Evolutionary conservation across 1,139 yeast genomes (phyloP).

Genomic region (Saccharomyces hybrid): DNA sequence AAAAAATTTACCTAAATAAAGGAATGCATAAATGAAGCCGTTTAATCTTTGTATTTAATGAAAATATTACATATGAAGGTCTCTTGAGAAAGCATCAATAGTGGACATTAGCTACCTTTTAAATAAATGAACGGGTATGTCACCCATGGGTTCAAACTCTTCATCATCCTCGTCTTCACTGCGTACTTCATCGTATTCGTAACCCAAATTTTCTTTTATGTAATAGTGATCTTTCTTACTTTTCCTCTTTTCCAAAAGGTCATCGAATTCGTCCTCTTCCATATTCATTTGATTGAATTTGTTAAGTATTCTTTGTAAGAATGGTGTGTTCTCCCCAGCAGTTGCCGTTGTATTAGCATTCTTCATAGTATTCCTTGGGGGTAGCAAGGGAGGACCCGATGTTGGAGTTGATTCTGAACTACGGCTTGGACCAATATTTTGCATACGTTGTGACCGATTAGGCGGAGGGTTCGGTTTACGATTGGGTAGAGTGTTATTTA

Average conservation of each 20-base stretch:
- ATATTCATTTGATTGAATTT: conserved; percentile 27
- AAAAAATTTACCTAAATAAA: not conserved
- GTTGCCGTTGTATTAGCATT: not conserved
- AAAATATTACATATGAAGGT: not conserved
- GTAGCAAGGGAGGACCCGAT: not conserved
- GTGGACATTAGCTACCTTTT: not conserved
- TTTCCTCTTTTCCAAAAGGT: conserved; percentile 7
- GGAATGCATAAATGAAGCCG: not conserved
- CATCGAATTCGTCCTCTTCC: conserved; percentile 29
- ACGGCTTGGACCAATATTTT: not conserved
- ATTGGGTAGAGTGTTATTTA: not conserved
- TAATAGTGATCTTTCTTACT: conserved; percentile 16
- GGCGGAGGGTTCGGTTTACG: not conserved
- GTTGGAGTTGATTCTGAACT: not conserved
- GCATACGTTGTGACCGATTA: not conserved
- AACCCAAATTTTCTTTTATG: conserved; percentile 21
- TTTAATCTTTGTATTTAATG: not conserved
- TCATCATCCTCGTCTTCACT: conserved; percentile 5
- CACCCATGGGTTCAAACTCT: conserved; percentile 4
- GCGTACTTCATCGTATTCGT: conserved; percentile 19
- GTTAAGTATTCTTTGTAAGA: conserved; percentile 12
- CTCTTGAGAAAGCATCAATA: not conserved
- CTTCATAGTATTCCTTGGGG: not conserved
- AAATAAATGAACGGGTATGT: conserved; percentile 3
- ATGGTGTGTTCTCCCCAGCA: not conserved